These are phyloP conservation scores for Omphalotus olearius DNA, from an alignment of 1,284 basidiomycete genomes.

Conservation along the genomic window DNA sequence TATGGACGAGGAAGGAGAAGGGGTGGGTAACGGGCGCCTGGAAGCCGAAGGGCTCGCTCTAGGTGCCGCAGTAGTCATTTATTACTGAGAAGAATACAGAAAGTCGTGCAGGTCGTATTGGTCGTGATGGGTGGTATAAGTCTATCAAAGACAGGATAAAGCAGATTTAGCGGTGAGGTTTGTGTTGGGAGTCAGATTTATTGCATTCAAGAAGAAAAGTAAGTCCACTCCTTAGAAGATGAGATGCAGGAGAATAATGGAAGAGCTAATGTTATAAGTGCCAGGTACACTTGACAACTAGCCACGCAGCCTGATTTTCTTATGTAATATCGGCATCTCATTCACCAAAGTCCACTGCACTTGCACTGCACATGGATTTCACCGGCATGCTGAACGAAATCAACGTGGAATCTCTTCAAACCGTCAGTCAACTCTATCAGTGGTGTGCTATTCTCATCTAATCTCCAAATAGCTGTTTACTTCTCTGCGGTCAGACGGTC, in stretches of 20 bases:
- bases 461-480: conserved; percentile 29
- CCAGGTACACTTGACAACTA: neutral
- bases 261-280: neutral
- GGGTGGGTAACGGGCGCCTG: conserved; percentile 23
- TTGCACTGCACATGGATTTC: conserved; percentile 17
- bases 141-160: conserved; percentile 9
- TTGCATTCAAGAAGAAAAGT: neutral
- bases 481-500: conserved; percentile 3
- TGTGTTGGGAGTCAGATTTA: neutral
- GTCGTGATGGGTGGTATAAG: conserved; percentile 10
- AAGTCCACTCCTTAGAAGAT: neutral
- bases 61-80: conserved; percentile 14
- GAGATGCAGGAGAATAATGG: neutral
- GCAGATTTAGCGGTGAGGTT: neutral
- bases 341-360: neutral
- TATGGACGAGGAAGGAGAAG: conserved; percentile 23
- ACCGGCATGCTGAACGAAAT: conserved; percentile 28
- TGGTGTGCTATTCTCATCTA: conserved; percentile 14
- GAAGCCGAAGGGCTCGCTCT: conserved; percentile 7
- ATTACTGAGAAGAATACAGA: neutral
- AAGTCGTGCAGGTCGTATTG: conserved; percentile 11
- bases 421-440: conserved; percentile 7
- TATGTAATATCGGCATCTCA: too few species aligned
- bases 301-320: neutral
- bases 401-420: conserved; percentile 42